Conservation (phyloP, 1,284 basidiomycete genomes). For the Papiliotrema nemorosa region DNA sequence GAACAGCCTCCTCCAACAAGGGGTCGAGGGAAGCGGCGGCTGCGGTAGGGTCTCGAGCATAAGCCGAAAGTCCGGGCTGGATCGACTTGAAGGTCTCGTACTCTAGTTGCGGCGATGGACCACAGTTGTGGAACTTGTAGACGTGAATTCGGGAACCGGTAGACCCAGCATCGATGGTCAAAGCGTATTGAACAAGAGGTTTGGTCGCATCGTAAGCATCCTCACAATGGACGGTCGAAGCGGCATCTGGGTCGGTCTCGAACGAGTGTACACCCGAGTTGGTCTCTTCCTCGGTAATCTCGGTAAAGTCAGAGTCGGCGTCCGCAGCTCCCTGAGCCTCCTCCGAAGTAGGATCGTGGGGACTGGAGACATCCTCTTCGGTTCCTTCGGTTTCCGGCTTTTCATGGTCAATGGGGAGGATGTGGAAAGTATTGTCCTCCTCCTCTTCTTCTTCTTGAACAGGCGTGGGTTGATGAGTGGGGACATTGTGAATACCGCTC, state of each 20-base stretch:
- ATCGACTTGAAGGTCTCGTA: slow-evolving; percentile 89
- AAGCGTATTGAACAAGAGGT: slow-evolving; percentile 78
- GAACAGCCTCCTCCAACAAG: slow-evolving; percentile 74
- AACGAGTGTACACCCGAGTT: slow-evolving; percentile 24
- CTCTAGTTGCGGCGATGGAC: slow-evolving; percentile 72
- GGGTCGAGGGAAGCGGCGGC: slow-evolving; percentile 79
- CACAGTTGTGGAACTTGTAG: slow-evolving; percentile 96
- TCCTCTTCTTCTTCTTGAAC: slow-evolving; percentile 24
- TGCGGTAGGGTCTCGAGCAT: slow-evolving; percentile 56
- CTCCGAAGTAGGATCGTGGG: slow-evolving; percentile 27
- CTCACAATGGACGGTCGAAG: slow-evolving; percentile 57
- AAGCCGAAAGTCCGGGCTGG: slow-evolving; percentile 76
- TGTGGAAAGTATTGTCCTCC: slow-evolving; percentile 26
- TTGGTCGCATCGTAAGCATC: slow-evolving; percentile 53
- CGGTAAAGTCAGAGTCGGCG: slow-evolving; percentile 32
- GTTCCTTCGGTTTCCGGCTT: slow-evolving; percentile 12
- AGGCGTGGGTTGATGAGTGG: background rate
- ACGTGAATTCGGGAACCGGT: slow-evolving; percentile 96
- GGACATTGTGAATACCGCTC: background rate
- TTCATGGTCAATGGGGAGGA: slow-evolving; percentile 21
- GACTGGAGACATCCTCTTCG: slow-evolving; percentile 11
- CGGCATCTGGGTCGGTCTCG: slow-evolving; percentile 45
- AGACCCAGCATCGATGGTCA: slow-evolving; percentile 98
- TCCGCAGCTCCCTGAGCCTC: slow-evolving; percentile 22
- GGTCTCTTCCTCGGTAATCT: slow-evolving; percentile 28